phyloP scores from a whole-genome alignment of 805 yeast genomes.

The Starmerella kuoi region DNA sequence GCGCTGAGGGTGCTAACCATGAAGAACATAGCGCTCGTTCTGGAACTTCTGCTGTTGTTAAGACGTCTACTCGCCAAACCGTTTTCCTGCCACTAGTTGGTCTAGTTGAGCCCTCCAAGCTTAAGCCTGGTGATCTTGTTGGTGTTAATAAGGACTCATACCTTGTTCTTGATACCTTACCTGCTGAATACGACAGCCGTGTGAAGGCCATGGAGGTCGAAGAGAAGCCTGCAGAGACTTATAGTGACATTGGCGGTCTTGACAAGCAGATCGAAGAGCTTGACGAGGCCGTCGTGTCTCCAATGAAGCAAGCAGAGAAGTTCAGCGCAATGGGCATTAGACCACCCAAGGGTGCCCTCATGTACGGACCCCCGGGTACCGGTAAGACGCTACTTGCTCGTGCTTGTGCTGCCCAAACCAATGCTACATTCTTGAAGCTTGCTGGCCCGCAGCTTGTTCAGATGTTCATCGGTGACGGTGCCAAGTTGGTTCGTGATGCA shows the following conservation, averaged over 20 bases:
- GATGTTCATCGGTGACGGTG: constrained; percentile 98
- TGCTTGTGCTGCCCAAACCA: constrained; percentile 98
- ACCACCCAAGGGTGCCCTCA: constrained; percentile 95
- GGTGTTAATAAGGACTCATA: constrained; percentile 97
- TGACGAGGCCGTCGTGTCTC: constrained; percentile 95
- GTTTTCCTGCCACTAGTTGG: constrained; percentile 94
- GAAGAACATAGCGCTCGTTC: constrained; percentile 82
- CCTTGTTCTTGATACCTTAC: constrained; percentile 81
- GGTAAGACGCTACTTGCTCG: constrained; percentile 95
- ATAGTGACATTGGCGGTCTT: constrained; percentile 94
- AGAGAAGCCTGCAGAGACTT: constrained; percentile 95
- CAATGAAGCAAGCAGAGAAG: constrained; percentile 96
- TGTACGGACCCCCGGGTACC: constrained; percentile 99
- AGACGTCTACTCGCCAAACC: constrained; percentile 95
- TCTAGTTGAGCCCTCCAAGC: constrained; percentile 75
- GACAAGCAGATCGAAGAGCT: constrained; percentile 97
- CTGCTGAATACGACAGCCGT: constrained; percentile 93
- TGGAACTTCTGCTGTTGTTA: constrained; percentile 96
- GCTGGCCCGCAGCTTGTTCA: constrained; percentile 98
- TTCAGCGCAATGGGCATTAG: constrained; percentile 88
- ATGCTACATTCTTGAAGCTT: constrained; percentile 88
- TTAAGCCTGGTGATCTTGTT: constrained; percentile 94
- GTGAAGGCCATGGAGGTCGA: constrained; percentile 99
- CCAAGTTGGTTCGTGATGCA: constrained; percentile 92
- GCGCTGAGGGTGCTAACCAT: constrained; percentile 87